Base-by-base conservation (phyloP, 2,329 filamentous ascomycete species). In the Claviceps digitariae region DNA sequence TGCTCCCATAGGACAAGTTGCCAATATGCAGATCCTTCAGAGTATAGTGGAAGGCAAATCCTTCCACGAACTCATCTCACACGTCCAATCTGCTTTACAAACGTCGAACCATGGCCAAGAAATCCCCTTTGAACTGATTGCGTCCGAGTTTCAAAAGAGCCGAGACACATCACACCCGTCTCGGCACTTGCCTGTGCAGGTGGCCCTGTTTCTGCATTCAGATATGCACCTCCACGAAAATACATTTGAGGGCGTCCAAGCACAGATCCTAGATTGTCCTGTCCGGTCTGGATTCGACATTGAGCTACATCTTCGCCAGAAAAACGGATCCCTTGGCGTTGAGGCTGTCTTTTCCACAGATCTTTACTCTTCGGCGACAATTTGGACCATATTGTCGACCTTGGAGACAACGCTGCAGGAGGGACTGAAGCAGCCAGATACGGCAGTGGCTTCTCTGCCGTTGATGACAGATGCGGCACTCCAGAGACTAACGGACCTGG, bases 11-110 rank as follows among this genome's bases (percentile, higher is more conserved):
- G 41, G 41, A 25, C 27, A 20, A 6, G 27, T 20, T 20, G 25
- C 20, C 10, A 36, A 36, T 21, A 52, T 57, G 0, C 63, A 64
- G 36, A 62, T 61, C 13, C 57, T 64, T 8, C 45, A 27, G 43
- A 45, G 10, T 34, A 25, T 5, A 13, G 29, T 44, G 3, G 47
- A 44, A 12, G 46, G 40, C 10, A 15, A 49, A 20, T 50, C 47
- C 12, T 46, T 50, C 41, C 9, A 40, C 7, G 47, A 46, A 8
- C 13, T 50, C 8, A 10, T 46, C 10, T 10, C n/a, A 9, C 29
- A 50, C 7, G 48, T 47, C 12, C 36, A 54, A 21, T 36, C 12
- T 1, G 21, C 45, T 2, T 23, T 49, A 8, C n/a, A 27, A 17
- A 31, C 20, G 2, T 17, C 51, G 4, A 27, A 9, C 27, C 13